Evolutionary conservation across 106 monocot species (phyloP).

Genomic region (Narthecium ossifragum): DNA sequence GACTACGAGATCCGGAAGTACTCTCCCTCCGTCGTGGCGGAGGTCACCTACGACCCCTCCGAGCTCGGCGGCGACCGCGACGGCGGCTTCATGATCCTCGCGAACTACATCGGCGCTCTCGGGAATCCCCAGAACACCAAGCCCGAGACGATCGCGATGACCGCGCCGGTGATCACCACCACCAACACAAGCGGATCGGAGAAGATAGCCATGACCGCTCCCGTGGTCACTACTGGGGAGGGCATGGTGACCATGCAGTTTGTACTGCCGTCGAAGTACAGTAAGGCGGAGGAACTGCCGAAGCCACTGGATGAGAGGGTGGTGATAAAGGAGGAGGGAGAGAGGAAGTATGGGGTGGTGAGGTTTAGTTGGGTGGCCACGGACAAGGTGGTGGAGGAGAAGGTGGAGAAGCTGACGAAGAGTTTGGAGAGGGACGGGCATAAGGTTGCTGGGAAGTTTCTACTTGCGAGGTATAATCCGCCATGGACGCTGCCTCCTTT

Average conservation of each 20-base stretch:
- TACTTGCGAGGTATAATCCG: slow-evolving; percentile 90
- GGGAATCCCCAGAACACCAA: slow-evolving; percentile 65
- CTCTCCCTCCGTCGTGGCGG: slow-evolving; percentile 57
- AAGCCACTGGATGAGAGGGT: slow-evolving; percentile 75
- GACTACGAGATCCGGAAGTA: slow-evolving; percentile 93
- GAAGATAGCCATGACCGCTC: slow-evolving; percentile 46
- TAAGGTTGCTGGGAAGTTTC: slow-evolving; percentile 28
- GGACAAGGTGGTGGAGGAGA: slow-evolving; percentile 53
- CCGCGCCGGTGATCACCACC: slow-evolving; percentile 57
- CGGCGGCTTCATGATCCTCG: slow-evolving; percentile 86
- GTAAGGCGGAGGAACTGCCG: slow-evolving; percentile 68
- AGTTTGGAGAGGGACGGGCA: slow-evolving; percentile 72
- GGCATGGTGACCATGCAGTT: slow-evolving; percentile 71
- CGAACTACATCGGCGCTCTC: slow-evolving; percentile 86
- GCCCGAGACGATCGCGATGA: slow-evolving; percentile 75
- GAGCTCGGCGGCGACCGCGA: slow-evolving; percentile 54
- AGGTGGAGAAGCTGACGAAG: slow-evolving; percentile 48
- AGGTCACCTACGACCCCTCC: slow-evolving; percentile 74
- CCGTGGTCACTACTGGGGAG: slow-evolving; percentile 22
- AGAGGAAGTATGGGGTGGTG: slow-evolving; percentile 73
- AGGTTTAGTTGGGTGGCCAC: slow-evolving; percentile 64
- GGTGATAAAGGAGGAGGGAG: slow-evolving; percentile 58
- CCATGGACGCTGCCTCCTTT: slow-evolving; percentile 85
- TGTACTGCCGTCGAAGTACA: slow-evolving; percentile 71
- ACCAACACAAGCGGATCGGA: no score